Evolutionary conservation across 1,284 basidiomycete genomes (phyloP).

Genomic region (Heterobasidion parviporum): DNA sequence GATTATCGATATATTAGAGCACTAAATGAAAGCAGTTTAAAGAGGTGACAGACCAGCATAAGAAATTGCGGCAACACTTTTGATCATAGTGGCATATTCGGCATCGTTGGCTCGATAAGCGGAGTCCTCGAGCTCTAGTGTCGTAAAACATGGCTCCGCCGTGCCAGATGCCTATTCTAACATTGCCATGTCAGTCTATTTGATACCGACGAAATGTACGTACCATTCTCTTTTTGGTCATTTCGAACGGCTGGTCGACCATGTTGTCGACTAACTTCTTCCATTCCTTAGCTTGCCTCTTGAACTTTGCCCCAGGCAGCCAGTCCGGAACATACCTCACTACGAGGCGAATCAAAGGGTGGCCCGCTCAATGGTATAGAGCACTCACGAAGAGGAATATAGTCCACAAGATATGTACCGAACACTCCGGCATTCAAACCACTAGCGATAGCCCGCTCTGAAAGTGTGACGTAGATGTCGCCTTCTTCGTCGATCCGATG

Average conservation of each 20-base stretch:
- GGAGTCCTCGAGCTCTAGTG: conserved; percentile 3
- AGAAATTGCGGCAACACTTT: background rate
- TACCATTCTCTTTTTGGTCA: background rate
- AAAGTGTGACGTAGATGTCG: conserved; percentile 52
- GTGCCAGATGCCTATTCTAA: background rate
- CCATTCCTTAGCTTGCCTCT: conserved; percentile 15
- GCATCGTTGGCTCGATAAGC: background rate
- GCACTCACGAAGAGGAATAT: background rate
- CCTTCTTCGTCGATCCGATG: conserved; percentile 47
- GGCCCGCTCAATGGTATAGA: background rate
- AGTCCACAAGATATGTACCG: background rate
- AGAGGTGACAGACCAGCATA: conserved; percentile 7
- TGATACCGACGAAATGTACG: background rate
- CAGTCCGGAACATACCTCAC: conserved; percentile 17
- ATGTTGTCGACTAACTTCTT: background rate
- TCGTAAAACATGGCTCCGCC: background rate
- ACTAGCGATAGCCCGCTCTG: conserved; percentile 45
- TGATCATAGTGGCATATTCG: background rate
- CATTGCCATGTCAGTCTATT: background rate
- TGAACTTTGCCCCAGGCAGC: conserved; percentile 18
- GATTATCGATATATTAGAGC: background rate
- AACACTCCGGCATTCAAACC: no score
- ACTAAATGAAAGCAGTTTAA: background rate
- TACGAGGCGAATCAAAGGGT: background rate
- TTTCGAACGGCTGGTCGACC: background rate